phyloP scores from a whole-genome alignment of 2,329 filamentous ascomycete genomes.

The Niveomyces coronatus region DNA sequence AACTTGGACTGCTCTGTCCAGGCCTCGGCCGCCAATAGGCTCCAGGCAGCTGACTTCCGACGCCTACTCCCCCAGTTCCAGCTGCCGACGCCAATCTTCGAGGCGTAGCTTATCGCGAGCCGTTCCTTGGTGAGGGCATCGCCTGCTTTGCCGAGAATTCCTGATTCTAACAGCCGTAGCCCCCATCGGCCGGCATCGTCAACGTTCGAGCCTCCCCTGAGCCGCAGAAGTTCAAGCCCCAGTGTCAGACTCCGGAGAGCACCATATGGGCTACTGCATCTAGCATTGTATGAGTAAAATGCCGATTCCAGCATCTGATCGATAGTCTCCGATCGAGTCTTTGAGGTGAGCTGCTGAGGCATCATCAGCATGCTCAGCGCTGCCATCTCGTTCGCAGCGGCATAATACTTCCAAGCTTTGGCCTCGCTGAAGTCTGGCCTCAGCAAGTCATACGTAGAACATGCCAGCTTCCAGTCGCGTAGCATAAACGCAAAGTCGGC shows the following conservation, averaged over 20 bases:
- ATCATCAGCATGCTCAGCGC: slow-evolving; percentile 74
- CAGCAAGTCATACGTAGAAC: slow-evolving; percentile 85
- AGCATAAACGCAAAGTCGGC: slow-evolving; percentile 97
- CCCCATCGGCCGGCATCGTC: slow-evolving; percentile 87
- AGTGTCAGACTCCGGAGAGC: slow-evolving; percentile 69
- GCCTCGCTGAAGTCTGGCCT: slow-evolving; percentile 85
- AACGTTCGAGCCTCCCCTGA: slow-evolving; percentile 67
- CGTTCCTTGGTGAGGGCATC: slow-evolving; percentile 80
- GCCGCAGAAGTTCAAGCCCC: slow-evolving; percentile 69
- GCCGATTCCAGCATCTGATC: slow-evolving; percentile 84
- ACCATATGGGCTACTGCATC: slow-evolving; percentile 70
- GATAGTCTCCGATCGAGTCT: slow-evolving; percentile 68
- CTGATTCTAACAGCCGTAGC: slow-evolving; percentile 66
- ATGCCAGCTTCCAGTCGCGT: slow-evolving; percentile 85
- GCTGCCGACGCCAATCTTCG: slow-evolving; percentile 56
- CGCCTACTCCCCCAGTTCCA: slow-evolving; percentile 60
- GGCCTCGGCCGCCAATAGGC: slow-evolving; percentile 67
- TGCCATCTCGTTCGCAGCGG: slow-evolving; percentile 90
- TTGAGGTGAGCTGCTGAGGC: slow-evolving; percentile 60
- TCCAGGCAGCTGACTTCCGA: slow-evolving; percentile 86
- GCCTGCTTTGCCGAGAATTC: slow-evolving; percentile 62
- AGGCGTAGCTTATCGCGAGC: slow-evolving; percentile 72
- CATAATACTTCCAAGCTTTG: slow-evolving; percentile 94
- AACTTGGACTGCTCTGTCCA: slow-evolving; percentile 74
- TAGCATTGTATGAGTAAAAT: slow-evolving; percentile 83